phyloP scores from a whole-genome alignment of 2,329 filamentous ascomycete species.

The Pseudogymnoascus sp. region DNA sequence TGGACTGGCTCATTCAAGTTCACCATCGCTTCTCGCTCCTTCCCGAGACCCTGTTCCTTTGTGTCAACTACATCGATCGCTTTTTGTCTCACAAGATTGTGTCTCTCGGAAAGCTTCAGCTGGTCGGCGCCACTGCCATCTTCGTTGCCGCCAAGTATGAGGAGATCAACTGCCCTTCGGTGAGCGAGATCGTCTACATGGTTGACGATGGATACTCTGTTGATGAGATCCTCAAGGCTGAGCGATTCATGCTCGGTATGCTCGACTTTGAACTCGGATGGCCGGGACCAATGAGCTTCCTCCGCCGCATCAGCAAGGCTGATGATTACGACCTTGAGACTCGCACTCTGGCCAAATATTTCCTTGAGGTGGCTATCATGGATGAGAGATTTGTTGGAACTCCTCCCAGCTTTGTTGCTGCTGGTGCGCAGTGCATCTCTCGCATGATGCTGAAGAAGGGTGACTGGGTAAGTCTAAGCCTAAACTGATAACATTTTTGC shows the following conservation, averaged over 20 bases:
- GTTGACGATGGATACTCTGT: constrained; percentile 83
- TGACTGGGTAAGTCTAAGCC: constrained; percentile 65
- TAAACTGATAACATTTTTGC: background rate
- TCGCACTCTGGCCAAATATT: constrained; percentile 92
- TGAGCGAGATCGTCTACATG: constrained; percentile 97
- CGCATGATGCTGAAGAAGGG: constrained; percentile 86
- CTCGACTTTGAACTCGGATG: constrained; percentile 91
- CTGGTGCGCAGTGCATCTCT: constrained; percentile 86
- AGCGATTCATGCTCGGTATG: constrained; percentile 97
- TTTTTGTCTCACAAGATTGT: constrained; percentile 94
- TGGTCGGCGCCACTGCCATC: constrained; percentile 91
- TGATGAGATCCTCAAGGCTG: constrained; percentile 93
- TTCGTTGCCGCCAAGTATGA: constrained; percentile 97
- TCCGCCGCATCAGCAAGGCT: constrained; percentile 93
- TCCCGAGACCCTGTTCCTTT: constrained; percentile 90
- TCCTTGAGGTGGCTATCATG: constrained; percentile 94
- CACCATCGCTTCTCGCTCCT: constrained; percentile 85
- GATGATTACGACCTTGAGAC: constrained; percentile 97
- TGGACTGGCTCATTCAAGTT: constrained; percentile 98
- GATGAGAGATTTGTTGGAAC: constrained; percentile 93
- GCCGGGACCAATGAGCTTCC: constrained; percentile 98
- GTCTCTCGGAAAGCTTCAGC: constrained; percentile 87
- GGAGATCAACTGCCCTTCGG: constrained; percentile 94
- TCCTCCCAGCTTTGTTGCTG: constrained; percentile 82
- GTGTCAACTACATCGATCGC: constrained; percentile 94